Evolutionary conservation across 2,329 filamentous ascomycete species (phyloP).

Genomic region (Helminthosporium solani): DNA sequence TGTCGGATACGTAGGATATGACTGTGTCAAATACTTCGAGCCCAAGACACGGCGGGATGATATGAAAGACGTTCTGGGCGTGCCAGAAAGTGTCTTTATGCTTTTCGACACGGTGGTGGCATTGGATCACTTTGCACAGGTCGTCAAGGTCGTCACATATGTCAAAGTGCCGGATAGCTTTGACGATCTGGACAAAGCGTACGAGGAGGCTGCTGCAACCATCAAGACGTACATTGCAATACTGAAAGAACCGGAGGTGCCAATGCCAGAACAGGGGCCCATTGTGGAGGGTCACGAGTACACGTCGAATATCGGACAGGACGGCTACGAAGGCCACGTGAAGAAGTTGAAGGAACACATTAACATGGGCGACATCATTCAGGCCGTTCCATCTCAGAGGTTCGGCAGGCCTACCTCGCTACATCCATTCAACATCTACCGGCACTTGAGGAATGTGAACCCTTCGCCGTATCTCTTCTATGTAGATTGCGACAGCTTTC

Average conservation of each 20-base stretch:
- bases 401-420: constrained; percentile 85
- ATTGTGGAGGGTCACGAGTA: constrained; percentile 76
- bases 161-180: constrained; percentile 62
- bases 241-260: constrained; percentile 72
- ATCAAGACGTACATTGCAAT: constrained; percentile 69
- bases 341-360: constrained; percentile 87
- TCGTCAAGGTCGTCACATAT: constrained; percentile 92
- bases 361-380: constrained; percentile 88
- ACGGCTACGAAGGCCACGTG: constrained; percentile 90
- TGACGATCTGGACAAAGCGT: constrained; percentile 64
- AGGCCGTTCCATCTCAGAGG: constrained; percentile 92
- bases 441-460: constrained; percentile 94
- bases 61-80: constrained; percentile 81
- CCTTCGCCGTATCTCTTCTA: constrained; percentile 98
- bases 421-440: constrained; percentile 98
- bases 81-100: constrained; percentile 96
- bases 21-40: constrained; percentile 97
- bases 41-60: constrained; percentile 87
- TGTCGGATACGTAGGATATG: constrained; percentile 95
- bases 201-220: constrained; percentile 64
- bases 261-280: constrained; percentile 73
- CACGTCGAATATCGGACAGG: constrained; percentile 85
- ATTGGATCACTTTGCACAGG: constrained; percentile 91
- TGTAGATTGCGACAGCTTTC: constrained; percentile 86
- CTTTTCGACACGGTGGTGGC: constrained; percentile 92